phyloP scores from a whole-genome alignment of 768 basidiomycete genomes.

The Mycena chlorophos region DNA sequence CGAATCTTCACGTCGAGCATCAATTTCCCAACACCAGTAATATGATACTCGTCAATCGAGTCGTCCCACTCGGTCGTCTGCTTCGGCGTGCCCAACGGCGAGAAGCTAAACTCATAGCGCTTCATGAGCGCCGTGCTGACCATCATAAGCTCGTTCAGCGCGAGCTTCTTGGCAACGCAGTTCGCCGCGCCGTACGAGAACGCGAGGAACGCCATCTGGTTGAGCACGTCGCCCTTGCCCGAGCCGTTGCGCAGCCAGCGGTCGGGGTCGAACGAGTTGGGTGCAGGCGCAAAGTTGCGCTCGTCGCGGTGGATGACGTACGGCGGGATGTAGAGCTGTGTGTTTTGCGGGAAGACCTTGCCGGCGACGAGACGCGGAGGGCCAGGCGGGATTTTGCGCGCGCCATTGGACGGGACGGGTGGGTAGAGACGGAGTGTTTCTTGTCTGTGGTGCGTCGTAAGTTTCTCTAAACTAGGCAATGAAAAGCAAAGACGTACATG shows the following conservation, averaged over 20 bases:
- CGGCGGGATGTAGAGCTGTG: conserved; percentile 42
- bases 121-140: conserved; percentile 37
- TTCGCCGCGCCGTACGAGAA: conserved; percentile 43
- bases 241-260: conserved; percentile 33
- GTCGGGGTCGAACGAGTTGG: conserved; percentile 45
- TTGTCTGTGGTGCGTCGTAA: conserved; percentile 34
- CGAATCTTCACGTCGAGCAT: not conserved
- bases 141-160: conserved; percentile 42
- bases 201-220: conserved; percentile 38
- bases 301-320: conserved; percentile 49
- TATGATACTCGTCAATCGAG: not conserved
- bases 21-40: not conserved
- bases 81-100: not conserved
- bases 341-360: conserved; percentile 48
- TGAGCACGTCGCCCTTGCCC: conserved; percentile 16
- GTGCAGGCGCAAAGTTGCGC: conserved; percentile 46
- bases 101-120: conserved; percentile 38
- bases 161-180: conserved; percentile 45
- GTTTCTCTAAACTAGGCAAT: not conserved
- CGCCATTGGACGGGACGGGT: conserved; percentile 46
- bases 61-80: not conserved
- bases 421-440: conserved; percentile 53
- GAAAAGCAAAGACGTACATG: conserved; percentile 29
- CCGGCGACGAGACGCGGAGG: not conserved
- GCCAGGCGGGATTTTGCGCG: conserved; percentile 24